Evolutionary conservation across 495 filamentous ascomycete genomes (phyloP).

Genomic region (Aspergillus asperescens): DNA sequence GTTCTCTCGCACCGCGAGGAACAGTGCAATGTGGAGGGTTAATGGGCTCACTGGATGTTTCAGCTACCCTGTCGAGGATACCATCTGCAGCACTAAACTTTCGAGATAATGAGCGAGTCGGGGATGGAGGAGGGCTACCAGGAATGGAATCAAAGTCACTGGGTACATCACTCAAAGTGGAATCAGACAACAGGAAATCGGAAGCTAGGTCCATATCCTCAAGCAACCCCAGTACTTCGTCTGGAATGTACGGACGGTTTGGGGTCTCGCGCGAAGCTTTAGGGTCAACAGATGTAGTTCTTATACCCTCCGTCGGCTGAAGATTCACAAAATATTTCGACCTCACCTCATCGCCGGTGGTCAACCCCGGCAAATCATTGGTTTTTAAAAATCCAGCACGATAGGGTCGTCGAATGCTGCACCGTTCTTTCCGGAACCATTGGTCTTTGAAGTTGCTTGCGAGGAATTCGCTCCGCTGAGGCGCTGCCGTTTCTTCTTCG

Average conservation of each 20-base stretch:
- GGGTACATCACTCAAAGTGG: slow-evolving; percentile 29
- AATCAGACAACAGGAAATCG: slow-evolving; percentile 30
- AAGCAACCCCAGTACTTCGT: slow-evolving; percentile 13
- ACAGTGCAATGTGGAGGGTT: background rate
- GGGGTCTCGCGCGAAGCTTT: background rate
- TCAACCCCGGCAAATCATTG: slow-evolving; percentile 37
- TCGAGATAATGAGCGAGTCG: background rate
- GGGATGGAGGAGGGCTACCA: slow-evolving; percentile 5
- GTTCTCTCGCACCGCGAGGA: slow-evolving; percentile 1
- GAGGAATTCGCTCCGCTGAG: background rate
- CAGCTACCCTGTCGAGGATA: background rate
- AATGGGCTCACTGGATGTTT: background rate
- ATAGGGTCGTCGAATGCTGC: background rate
- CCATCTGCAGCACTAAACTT: background rate
- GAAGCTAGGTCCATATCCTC: slow-evolving; percentile 13
- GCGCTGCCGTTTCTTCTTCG: background rate
- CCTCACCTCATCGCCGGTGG: slow-evolving; percentile 39
- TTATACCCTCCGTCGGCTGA: background rate
- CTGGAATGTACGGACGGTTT: slow-evolving; percentile 6
- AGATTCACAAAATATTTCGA: slow-evolving; percentile 35
- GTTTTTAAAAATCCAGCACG: slow-evolving; percentile 34
- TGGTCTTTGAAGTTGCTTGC: background rate
- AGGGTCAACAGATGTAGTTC: background rate
- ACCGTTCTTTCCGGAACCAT: background rate
- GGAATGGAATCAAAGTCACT: slow-evolving; percentile 22